Conservation (phyloP, 2,329 filamentous ascomycete genomes). For the Fusarium agapanthi region DNA sequence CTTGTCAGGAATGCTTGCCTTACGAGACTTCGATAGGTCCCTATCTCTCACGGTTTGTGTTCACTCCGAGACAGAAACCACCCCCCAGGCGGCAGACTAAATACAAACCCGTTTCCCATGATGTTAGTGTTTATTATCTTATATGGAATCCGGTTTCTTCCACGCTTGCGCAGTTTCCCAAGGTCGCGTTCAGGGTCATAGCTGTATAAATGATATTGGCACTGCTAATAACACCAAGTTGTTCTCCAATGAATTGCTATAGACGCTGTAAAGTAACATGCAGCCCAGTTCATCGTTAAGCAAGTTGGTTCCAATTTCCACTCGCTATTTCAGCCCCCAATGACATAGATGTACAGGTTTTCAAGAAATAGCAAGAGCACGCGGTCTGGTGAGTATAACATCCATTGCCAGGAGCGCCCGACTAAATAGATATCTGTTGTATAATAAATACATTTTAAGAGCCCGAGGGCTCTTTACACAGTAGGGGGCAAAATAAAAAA, state of each 20-base stretch:
- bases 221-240: neutral
- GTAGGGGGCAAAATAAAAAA: too few relatives aligned
- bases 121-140: too few relatives aligned
- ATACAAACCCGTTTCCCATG: neutral
- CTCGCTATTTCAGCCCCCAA: fast-evolving
- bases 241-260: neutral
- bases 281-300: neutral
- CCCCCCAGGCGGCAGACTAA: neutral
- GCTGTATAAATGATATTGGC: neutral
- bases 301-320: neutral
- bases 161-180: neutral
- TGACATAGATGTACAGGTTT: fast-evolving
- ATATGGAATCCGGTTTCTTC: neutral
- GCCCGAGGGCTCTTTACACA: too few relatives aligned
- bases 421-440: too few relatives aligned
- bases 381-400: fast-evolving
- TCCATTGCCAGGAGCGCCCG: too few relatives aligned
- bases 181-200: neutral
- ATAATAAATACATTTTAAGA: too few relatives aligned
- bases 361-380: fast-evolving
- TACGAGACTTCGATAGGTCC: fast-evolving
- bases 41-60: fast-evolving
- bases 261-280: neutral
- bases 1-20: fast-evolving
- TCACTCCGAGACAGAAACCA: neutral